phyloP scores from a whole-genome alignment of 371 early-diverging fungal genomes.

The Mortierella sp. region DNA sequence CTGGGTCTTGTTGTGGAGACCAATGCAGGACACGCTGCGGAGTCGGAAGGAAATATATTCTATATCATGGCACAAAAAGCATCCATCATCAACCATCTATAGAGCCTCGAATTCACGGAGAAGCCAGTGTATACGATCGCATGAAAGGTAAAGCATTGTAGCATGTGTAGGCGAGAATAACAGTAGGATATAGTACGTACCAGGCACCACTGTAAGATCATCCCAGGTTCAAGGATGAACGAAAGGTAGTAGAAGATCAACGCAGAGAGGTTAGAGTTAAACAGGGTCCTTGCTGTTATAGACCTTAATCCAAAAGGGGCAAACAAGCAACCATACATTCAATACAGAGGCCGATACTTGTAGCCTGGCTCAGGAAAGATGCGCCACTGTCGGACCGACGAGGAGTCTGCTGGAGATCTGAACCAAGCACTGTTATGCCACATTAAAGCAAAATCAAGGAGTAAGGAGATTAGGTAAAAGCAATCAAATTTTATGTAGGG shows the following conservation, averaged over 20 bases:
- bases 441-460: not conserved
- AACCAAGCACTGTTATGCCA: too few relatives aligned
- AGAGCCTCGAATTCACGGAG: too few relatives aligned
- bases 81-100: too few relatives aligned
- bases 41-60: conserved; percentile 41
- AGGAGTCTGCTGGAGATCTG: not conserved
- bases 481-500: too few relatives aligned
- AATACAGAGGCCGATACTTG: conserved; percentile 23
- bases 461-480: too few relatives aligned
- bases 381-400: conserved; percentile 22
- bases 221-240: not conserved
- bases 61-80: not conserved
- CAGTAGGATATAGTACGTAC: not conserved
- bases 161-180: too few relatives aligned
- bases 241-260: too few relatives aligned
- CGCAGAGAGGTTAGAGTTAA: too few relatives aligned
- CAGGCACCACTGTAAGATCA: conserved; percentile 7
- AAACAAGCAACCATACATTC: conserved; percentile 21
- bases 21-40: conserved; percentile 35
- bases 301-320: not conserved
- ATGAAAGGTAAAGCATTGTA: too few relatives aligned
- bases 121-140: too few relatives aligned
- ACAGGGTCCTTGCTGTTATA: not conserved
- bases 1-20: conserved; percentile 47
- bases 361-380: conserved; percentile 28